phyloP scores from a whole-genome alignment of 768 basidiomycete species.

The Suillus placidus region DNA sequence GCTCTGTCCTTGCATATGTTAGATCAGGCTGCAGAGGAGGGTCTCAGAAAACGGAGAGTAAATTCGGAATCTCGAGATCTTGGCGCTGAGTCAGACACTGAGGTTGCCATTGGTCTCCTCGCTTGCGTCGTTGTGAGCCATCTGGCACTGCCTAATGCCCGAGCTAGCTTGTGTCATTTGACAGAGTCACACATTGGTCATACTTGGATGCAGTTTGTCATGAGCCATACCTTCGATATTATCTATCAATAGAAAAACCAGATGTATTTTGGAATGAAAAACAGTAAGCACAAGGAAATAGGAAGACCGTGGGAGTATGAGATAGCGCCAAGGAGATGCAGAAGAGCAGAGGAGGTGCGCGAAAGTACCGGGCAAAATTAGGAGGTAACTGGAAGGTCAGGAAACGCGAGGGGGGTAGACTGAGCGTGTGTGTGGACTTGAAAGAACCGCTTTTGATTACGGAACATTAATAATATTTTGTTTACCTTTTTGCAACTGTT shows the following conservation, averaged over 20 bases:
- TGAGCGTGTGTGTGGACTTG: no score
- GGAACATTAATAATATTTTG: no score
- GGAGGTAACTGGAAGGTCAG: no score
- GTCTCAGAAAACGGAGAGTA: no score
- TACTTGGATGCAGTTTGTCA: neutral
- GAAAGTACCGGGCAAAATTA: neutral
- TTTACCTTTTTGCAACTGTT: no score
- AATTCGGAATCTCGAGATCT: no score
- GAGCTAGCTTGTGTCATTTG: neutral
- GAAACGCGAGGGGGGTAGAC: no score
- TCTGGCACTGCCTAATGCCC: neutral
- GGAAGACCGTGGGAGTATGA: neutral
- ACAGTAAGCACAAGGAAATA: neutral
- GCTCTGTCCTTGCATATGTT: no score
- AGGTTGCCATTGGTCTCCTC: no score
- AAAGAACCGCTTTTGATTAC: no score
- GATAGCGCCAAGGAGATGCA: neutral
- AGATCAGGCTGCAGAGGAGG: no score
- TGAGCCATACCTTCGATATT: neutral
- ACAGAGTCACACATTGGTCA: neutral
- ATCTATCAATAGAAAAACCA: neutral
- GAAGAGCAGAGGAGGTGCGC: neutral
- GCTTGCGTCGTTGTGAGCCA: neutral
- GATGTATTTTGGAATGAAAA: neutral
- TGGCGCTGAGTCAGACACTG: no score